Conservation (phyloP, 257 asterid species). For the Salvia splendens region DNA sequence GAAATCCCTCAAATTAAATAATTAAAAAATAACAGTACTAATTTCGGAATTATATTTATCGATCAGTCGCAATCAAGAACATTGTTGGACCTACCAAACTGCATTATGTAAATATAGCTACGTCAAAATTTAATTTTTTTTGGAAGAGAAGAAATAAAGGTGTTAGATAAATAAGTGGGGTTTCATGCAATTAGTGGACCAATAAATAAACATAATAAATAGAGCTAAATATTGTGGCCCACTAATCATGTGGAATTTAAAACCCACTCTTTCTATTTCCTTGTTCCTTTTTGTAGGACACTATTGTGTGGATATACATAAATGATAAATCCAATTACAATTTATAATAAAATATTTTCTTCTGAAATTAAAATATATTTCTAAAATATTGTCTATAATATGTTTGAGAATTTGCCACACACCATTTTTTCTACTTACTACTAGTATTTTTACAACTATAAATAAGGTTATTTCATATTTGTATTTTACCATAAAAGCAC, state of each 20-base stretch:
- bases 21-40: background rate
- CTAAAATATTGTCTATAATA: too few species aligned
- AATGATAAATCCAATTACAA: background rate
- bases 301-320: background rate
- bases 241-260: conserved; percentile 36
- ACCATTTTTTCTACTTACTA: too few species aligned
- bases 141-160: background rate
- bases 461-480: too few species aligned
- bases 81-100: conserved; percentile 22
- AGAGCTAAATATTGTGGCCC: conserved; percentile 27
- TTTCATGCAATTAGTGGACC: conserved; percentile 22
- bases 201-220: conserved; percentile 27
- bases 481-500: too few species aligned
- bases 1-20: background rate
- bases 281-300: conserved; percentile 1
- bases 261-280: background rate
- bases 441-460: too few species aligned
- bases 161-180: background rate
- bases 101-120: background rate
- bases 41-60: background rate
- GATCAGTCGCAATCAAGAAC: background rate
- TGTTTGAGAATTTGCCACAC: too few species aligned
- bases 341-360: background rate
- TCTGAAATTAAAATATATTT: too few species aligned
- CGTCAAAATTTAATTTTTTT: conserved; percentile 3